Conservation (phyloP, 1,284 basidiomycete species). For the Prillingera fragicola region DNA sequence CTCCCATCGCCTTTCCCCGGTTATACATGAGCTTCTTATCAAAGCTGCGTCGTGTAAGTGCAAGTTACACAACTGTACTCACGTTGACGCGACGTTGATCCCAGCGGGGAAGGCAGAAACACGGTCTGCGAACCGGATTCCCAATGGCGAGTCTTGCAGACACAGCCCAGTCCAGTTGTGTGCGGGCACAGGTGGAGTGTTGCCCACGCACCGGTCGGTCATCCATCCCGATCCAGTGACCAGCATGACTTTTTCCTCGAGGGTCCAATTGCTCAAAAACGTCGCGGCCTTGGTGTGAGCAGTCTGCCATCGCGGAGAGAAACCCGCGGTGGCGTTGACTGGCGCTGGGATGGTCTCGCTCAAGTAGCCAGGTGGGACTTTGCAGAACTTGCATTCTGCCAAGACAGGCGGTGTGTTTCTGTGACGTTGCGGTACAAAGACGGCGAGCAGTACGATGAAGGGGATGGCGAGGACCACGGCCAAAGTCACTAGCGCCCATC, state of each 20-base stretch:
- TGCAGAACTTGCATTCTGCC: slow-evolving; percentile 11
- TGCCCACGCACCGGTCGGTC: slow-evolving; percentile 58
- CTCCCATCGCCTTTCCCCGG: slow-evolving; percentile 68
- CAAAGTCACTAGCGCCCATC: too few relatives aligned
- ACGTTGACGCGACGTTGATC: slow-evolving; percentile 66
- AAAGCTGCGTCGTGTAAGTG: slow-evolving; percentile 47
- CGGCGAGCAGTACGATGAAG: too few relatives aligned
- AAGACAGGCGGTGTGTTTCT: too few relatives aligned
- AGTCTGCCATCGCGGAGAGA: slow-evolving; percentile 20
- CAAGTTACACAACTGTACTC: slow-evolving; percentile 21
- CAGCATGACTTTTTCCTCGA: slow-evolving; percentile 51
- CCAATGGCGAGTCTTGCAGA: slow-evolving; percentile 51
- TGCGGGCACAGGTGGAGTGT: slow-evolving; percentile 58
- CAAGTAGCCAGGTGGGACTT: slow-evolving; percentile 23
- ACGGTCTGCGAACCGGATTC: slow-evolving; percentile 59
- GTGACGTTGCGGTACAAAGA: too few relatives aligned
- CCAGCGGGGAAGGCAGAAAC: slow-evolving; percentile 66
- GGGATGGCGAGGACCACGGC: too few relatives aligned
- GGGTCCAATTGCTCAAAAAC: slow-evolving; percentile 44
- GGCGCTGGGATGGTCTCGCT: slow-evolving; percentile 21
- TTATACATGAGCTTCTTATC: slow-evolving; percentile 65
- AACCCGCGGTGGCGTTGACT: slow-evolving; percentile 9
- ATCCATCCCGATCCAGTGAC: slow-evolving; percentile 49
- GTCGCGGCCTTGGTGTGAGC: slow-evolving; percentile 41
- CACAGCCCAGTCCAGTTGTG: slow-evolving; percentile 66